Evolutionary conservation across 1,284 basidiomycete species (phyloP).

Genomic region (Flammula alnicola): DNA sequence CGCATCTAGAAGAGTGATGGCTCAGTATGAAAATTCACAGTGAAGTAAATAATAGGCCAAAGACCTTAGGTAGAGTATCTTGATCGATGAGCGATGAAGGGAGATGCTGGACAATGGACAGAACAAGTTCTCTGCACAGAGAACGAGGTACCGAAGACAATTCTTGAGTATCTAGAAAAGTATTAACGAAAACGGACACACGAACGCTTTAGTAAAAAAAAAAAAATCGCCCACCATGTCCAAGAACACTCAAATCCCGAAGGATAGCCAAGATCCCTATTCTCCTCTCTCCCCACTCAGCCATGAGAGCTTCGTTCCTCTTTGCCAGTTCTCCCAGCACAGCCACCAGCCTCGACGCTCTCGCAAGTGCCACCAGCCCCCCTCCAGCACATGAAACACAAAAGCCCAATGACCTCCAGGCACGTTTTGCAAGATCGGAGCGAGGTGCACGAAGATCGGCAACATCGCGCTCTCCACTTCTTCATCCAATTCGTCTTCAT

Average conservation of each 20-base stretch:
- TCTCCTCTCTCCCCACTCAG: constrained; percentile 70
- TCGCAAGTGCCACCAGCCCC: constrained; percentile 69
- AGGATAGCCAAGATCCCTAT: constrained; percentile 59
- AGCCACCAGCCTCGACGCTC: constrained; percentile 73
- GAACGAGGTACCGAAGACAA: constrained; percentile 62
- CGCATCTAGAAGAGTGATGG: constrained; percentile 61
- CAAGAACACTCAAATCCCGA: constrained; percentile 58
- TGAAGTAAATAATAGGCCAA: constrained; percentile 13
- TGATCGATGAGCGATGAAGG: constrained; percentile 68
- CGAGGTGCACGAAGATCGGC: constrained; percentile 75
- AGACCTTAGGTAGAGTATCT: constrained; percentile 66
- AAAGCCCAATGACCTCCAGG: constrained; percentile 92
- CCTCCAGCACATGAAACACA: constrained; percentile 89
- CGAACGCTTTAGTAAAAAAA: too few relatives aligned
- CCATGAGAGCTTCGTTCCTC: constrained; percentile 77
- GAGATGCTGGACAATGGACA: constrained; percentile 71
- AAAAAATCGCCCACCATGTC: constrained; percentile 53
- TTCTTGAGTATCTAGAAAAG: constrained; percentile 35
- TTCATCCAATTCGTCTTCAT: constrained; percentile 75
- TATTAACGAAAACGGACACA: not conserved
- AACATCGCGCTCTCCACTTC: constrained; percentile 81
- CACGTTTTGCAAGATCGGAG: constrained; percentile 89
- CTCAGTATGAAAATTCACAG: constrained; percentile 1
- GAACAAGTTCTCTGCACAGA: constrained; percentile 66
- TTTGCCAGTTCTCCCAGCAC: constrained; percentile 72